Conservation (phyloP, 805 yeast species). For the Cyberlindnera mississippiensis region DNA sequence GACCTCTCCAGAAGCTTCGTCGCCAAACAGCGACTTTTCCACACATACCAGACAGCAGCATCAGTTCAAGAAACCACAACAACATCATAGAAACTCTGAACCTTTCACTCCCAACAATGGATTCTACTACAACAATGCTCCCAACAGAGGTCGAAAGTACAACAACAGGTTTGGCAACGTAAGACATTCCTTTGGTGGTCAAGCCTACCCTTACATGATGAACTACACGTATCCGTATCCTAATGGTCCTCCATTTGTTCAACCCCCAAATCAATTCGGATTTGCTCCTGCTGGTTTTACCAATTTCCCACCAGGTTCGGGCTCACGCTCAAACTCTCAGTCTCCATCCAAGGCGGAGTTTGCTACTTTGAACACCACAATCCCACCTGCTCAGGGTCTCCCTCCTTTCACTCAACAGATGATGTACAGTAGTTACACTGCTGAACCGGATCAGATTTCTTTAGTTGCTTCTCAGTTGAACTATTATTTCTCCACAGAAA, state of each 20-base stretch:
- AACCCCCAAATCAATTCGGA: slow-evolving; percentile 13
- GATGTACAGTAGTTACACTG: slow-evolving; percentile 9
- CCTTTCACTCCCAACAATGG: slow-evolving; percentile 11
- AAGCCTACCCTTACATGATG: slow-evolving; percentile 13
- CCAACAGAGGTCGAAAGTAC: slow-evolving; percentile 12
- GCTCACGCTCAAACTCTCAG: slow-evolving; percentile 20
- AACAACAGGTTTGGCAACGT: slow-evolving; percentile 10
- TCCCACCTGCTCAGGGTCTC: slow-evolving; percentile 7
- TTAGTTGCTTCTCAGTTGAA: slow-evolving; percentile 59
- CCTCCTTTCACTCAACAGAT: slow-evolving; percentile 11
- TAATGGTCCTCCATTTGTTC: slow-evolving; percentile 6
- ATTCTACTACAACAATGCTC: slow-evolving; percentile 1
- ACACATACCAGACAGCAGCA: background rate
- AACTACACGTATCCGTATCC: slow-evolving; percentile 13
- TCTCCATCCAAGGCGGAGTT: slow-evolving; percentile 19
- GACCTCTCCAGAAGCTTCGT: background rate
- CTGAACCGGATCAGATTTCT: slow-evolving; percentile 18
- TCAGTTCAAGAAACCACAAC: background rate
- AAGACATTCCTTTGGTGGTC: slow-evolving; percentile 23
- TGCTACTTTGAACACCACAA: slow-evolving; percentile 6
- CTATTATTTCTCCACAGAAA: slow-evolving; percentile 87
- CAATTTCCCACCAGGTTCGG: background rate
- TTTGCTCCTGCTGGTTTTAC: slow-evolving; percentile 8
- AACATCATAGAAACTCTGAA: slow-evolving; percentile 23
- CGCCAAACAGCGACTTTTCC: background rate